Conservation (phyloP, 2,329 filamentous ascomycete species). For the Pestalotiopsis fici region DNA sequence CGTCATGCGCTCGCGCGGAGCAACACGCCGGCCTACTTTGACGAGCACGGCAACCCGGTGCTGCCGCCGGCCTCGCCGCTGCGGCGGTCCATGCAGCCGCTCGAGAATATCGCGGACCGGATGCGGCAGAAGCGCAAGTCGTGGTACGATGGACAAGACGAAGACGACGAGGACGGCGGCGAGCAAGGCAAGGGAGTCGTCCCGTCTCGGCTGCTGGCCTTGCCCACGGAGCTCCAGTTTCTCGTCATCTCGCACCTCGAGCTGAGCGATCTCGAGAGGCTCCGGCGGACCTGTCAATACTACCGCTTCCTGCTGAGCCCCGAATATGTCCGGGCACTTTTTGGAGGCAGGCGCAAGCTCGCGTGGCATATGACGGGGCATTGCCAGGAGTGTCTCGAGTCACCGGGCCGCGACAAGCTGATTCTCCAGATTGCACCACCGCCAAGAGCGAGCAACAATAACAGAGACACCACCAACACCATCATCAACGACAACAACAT, state of each 20-base stretch:
- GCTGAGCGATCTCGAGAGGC: slow-evolving; percentile 43
- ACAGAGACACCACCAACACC: no score
- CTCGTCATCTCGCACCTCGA: slow-evolving; percentile 39
- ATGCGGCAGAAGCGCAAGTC: slow-evolving; percentile 10
- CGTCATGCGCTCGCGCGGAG: slow-evolving; percentile 9
- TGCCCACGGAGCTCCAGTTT: slow-evolving; percentile 44
- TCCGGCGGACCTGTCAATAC: slow-evolving; percentile 41
- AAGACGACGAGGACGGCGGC: neutral
- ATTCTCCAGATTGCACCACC: slow-evolving; percentile 31
- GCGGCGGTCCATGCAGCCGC: slow-evolving; percentile 9
- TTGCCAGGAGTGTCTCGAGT: slow-evolving; percentile 40
- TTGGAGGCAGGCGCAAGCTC: slow-evolving; percentile 32
- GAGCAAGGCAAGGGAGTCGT: neutral
- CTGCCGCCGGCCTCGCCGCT: slow-evolving; percentile 8
- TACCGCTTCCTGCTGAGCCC: slow-evolving; percentile 36
- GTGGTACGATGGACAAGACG: neutral
- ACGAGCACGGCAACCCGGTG: slow-evolving; percentile 9
- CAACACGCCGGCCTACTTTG: neutral
- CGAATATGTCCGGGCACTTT: slow-evolving; percentile 33
- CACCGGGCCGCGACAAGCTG: slow-evolving; percentile 29
- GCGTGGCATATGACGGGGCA: slow-evolving; percentile 34
- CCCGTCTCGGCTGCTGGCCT: slow-evolving; percentile 27
- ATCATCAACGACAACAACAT: no score
- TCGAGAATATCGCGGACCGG: slow-evolving; percentile 13
- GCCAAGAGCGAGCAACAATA: slow-evolving; percentile 21